Conservation (phyloP, 768 basidiomycete species). For the Podaxis sp. region DNA sequence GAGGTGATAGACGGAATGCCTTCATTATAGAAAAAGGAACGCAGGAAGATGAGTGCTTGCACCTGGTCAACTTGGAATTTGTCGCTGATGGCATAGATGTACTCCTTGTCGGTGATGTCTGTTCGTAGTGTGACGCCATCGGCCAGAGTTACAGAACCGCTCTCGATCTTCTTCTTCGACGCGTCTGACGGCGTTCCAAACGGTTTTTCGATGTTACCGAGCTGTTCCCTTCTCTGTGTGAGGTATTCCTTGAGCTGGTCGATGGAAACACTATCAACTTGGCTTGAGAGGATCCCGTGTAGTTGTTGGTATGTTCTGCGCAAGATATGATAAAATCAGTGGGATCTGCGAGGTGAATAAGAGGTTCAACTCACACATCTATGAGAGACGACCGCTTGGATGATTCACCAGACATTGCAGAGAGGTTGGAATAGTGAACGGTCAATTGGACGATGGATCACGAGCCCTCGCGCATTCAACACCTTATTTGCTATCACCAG, state of each 20-base stretch:
- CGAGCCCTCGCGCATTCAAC: neutral
- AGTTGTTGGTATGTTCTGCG: constrained; percentile 63
- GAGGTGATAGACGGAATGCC: constrained; percentile 43
- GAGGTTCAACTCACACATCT: constrained; percentile 17
- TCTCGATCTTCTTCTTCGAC: constrained; percentile 66
- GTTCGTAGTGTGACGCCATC: constrained; percentile 64
- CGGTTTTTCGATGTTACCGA: constrained; percentile 49
- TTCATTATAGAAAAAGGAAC: constrained; percentile 78
- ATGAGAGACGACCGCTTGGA: constrained; percentile 19
- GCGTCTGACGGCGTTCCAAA: constrained; percentile 70
- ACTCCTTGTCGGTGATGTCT: constrained; percentile 70
- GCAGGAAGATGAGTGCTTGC: constrained; percentile 70
- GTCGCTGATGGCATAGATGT: constrained; percentile 68
- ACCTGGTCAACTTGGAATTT: constrained; percentile 79
- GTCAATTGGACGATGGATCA: too few relatives aligned
- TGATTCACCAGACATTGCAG: constrained; percentile 16
- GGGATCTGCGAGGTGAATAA: neutral
- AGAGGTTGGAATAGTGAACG: constrained; percentile 5
- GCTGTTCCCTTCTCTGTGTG: constrained; percentile 52
- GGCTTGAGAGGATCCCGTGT: constrained; percentile 51
- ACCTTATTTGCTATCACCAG: neutral
- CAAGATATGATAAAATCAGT: neutral
- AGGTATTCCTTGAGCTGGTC: constrained; percentile 63
- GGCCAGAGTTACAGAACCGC: constrained; percentile 64
- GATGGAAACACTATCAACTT: constrained; percentile 55